phyloP scores from a whole-genome alignment of 768 basidiomycete genomes.

The Amanita molliuscula region DNA sequence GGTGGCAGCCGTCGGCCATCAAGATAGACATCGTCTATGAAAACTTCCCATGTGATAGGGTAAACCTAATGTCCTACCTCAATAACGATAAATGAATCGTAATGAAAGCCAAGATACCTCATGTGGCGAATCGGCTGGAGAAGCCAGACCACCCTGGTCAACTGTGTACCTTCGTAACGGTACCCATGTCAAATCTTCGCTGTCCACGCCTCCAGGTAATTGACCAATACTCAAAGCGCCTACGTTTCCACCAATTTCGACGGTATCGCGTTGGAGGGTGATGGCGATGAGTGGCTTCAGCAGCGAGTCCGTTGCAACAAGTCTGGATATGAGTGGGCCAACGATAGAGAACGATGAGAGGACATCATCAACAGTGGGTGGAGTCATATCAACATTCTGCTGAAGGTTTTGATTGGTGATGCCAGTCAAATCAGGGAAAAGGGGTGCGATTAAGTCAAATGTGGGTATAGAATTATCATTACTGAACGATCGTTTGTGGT shows the following conservation, averaged over 20 bases:
- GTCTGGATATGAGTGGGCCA: conserved; percentile 37
- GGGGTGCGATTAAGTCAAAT: conserved; percentile 4
- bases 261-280: conserved; percentile 56
- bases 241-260: conserved; percentile 59
- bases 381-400: conserved; percentile 8
- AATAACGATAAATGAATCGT: conserved; percentile 4
- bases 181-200: conserved; percentile 53
- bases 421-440: not conserved
- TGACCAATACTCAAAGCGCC: conserved; percentile 60
- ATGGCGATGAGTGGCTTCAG: conserved; percentile 41
- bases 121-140: conserved; percentile 43
- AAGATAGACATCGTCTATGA: conserved; percentile 61
- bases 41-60: conserved; percentile 64
- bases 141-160: conserved; percentile 40
- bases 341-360: conserved; percentile 30
- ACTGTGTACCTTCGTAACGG: conserved; percentile 45
- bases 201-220: conserved; percentile 39
- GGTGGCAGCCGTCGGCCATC: conserved; percentile 52
- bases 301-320: conserved; percentile 27
- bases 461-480: not conserved
- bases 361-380: conserved; percentile 11
- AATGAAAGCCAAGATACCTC: conserved; percentile 35
- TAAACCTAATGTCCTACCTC: conserved; percentile 31
- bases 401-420: not conserved
- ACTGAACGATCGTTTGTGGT: not conserved